Evolutionary conservation across 169 alveolate species (phyloP), one percentile per base, ranked within the genome.

Genomic region (Plasmodium yoelii): DNA sequence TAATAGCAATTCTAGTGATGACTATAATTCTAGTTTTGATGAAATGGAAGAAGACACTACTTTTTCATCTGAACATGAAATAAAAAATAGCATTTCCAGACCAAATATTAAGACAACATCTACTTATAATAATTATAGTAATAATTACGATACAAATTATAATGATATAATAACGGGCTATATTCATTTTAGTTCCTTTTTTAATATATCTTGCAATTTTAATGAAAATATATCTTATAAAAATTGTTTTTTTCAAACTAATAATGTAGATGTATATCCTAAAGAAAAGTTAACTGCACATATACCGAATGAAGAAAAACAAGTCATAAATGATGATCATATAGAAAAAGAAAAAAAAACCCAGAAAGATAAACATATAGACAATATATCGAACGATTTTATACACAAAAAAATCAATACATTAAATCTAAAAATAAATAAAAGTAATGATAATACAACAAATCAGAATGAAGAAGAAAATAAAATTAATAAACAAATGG

Each of bases 1-100:
- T 77, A 64, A 77, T 46, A 64, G 19, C 13, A 9, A 71, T 53
- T 77, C 88, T 15, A 77, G 88, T 64, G 88, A 77, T 51, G 88
- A 77, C 12, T 63, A 63, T 57, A 57, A 57, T 44, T 47, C 88
- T 9, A 69, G 73, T 18, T 19, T 63, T 18, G 88, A 64, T n/a
- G 77, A 47, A 24, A 47, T 77, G 8, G 88, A 64, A 18, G 68
- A 46, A 13, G 51, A 24, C 2, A 12, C 22, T 9, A 46, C 9
- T 34, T 51, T 64, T 10, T 26, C 61, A 1, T 44, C 34, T n/a
- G 2, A 65, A 5, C 44, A 53, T 18, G 34, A 42, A 24, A 12
- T 15, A 19, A 5, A 12, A 19, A 39, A 15, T 15, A 4, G 59
- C 3, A 34, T 34, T 34, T 34, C 6, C 7, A 34, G 5, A 34